Evolutionary conservation across 805 yeast species (phyloP).

Genomic region (Starmera caribaea): DNA sequence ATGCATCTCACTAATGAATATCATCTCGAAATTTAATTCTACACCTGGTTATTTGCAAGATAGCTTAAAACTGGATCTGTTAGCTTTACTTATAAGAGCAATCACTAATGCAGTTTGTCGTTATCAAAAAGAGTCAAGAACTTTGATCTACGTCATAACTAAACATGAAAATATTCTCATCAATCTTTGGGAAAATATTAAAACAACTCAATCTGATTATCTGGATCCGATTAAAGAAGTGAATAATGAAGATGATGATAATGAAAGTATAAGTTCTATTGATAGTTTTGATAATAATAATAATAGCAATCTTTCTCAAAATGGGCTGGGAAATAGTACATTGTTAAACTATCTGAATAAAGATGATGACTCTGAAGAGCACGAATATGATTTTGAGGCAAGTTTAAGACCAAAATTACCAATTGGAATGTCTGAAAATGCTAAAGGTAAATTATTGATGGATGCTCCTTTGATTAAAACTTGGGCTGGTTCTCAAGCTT

Average conservation of each 20-base stretch:
- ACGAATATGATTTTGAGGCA: slow-evolving; percentile 21
- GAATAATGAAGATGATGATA: slow-evolving; percentile 3
- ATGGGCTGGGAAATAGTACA: slow-evolving; percentile 1
- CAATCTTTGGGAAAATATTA: slow-evolving; percentile 4
- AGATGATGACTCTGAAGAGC: slow-evolving; percentile 1
- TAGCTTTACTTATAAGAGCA: slow-evolving; percentile 51
- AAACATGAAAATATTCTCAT: slow-evolving; percentile 24
- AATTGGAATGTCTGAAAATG: slow-evolving; percentile 50
- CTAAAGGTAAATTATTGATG: slow-evolving; percentile 42
- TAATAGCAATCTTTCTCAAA: slow-evolving; percentile 1
- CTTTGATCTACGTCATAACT: slow-evolving; percentile 40
- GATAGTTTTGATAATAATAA: slow-evolving; percentile 1
- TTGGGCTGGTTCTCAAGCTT: slow-evolving; percentile 45
- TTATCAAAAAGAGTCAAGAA: slow-evolving; percentile 40
- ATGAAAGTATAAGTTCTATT: slow-evolving; percentile 5
- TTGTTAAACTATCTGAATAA: slow-evolving; percentile 1
- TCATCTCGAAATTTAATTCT: slow-evolving; percentile 21
- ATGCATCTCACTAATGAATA: slow-evolving; percentile 33
- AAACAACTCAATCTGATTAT: slow-evolving; percentile 4
- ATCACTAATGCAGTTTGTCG: slow-evolving; percentile 43
- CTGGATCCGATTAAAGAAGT: slow-evolving; percentile 1
- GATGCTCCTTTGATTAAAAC: slow-evolving; percentile 38
- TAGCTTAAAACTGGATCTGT: slow-evolving; percentile 38
- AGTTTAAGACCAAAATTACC: slow-evolving; percentile 42
- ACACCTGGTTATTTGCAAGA: slow-evolving; percentile 17